Percentiles rank a stretch among this genome's conserved stretches.
Evolutionary conservation across 306 rosid genomes (phyloP).

Genomic region (Begonia masoniana): DNA sequence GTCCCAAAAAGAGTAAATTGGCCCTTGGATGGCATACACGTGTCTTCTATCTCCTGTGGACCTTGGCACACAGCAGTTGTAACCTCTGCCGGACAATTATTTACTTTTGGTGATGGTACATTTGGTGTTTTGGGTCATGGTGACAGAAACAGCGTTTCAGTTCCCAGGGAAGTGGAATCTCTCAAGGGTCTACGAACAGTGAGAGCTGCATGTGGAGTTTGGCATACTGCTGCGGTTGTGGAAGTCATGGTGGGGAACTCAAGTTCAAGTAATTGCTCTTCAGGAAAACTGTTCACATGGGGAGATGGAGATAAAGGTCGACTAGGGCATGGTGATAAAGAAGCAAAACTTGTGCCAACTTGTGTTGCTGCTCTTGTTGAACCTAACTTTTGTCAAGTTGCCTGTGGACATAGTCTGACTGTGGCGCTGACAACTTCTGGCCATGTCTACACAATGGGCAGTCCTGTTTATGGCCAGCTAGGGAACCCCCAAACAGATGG

Average conservation of each 20-base stretch:
- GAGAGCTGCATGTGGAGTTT: conserved; percentile 95
- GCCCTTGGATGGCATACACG: conserved; percentile 91
- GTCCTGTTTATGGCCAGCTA: conserved; percentile 94
- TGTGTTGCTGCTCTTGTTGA: conserved; percentile 92
- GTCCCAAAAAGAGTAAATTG: conserved; percentile 92
- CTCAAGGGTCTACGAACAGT: conserved; percentile 95
- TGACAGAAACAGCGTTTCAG: conserved; percentile 53
- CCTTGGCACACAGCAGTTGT: conserved; percentile 99
- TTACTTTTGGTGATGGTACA: conserved; percentile 97
- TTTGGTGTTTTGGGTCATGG: conserved; percentile 98
- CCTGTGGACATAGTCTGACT: conserved; percentile 93
- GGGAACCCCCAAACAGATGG: conserved; percentile 92
- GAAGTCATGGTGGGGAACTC: conserved; percentile 98
- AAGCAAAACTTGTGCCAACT: conserved; percentile 94
- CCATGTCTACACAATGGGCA: conserved; percentile 89
- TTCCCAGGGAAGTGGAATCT: conserved; percentile 96
- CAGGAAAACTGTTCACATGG: conserved; percentile 96
- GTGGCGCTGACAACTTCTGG: conserved; percentile 86
- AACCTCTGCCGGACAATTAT: conserved; percentile 92
- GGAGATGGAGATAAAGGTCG: conserved; percentile 99
- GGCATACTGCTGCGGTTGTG: conserved; percentile 99
- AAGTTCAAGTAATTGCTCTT: conserved; percentile 84
- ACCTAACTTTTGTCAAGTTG: conserved; percentile 81
- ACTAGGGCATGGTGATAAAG: conserved; percentile 97
- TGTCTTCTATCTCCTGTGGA: conserved; percentile 92